phyloP scores from a whole-genome alignment of 1,284 basidiomycete genomes.

The Boletus subluridellus region DNA sequence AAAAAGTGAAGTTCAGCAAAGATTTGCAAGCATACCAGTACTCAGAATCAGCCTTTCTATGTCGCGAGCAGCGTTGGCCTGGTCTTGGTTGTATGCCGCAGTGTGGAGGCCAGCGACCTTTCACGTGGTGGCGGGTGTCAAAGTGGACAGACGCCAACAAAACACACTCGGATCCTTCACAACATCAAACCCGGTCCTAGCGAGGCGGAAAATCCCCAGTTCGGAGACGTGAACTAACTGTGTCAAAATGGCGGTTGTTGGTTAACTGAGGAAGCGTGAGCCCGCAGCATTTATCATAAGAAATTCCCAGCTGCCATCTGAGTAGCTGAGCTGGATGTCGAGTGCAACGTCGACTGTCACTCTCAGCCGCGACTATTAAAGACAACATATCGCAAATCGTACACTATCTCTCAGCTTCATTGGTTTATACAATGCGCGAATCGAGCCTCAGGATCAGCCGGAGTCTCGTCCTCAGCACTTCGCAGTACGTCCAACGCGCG shows the following conservation, averaged over 20 bases:
- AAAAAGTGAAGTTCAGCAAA: conserved; percentile 27
- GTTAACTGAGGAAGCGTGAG: conserved; percentile 21
- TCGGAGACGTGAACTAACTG: conserved; percentile 28
- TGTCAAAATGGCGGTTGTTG: conserved; percentile 18
- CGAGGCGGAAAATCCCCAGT: conserved; percentile 18
- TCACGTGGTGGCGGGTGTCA: conserved; percentile 36
- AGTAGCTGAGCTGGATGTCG: not conserved
- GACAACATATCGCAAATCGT: not conserved
- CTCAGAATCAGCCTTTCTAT: conserved; percentile 33
- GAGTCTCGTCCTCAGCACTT: conserved; percentile 12
- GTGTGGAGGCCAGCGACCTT: conserved; percentile 26
- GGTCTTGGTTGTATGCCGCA: conserved; percentile 23
- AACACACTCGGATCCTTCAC: conserved; percentile 33
- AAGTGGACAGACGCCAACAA: conserved; percentile 28
- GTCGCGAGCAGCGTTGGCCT: conserved; percentile 15
- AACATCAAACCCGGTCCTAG: conserved; percentile 30
- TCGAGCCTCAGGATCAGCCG: conserved; percentile 20
- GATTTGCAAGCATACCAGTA: conserved; percentile 34
- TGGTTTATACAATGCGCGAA: conserved; percentile 33
- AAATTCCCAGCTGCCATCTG: conserved; percentile 28
- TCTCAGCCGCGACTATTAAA: not conserved
- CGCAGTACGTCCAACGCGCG: conserved; percentile 28
- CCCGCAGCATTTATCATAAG: conserved; percentile 28
- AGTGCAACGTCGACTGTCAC: not conserved
- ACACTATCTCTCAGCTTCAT: conserved; percentile 13